These are phyloP conservation scores for Jamesozyma piceae DNA, from an alignment of 805 yeast genomes.

Conservation along the genomic window DNA sequence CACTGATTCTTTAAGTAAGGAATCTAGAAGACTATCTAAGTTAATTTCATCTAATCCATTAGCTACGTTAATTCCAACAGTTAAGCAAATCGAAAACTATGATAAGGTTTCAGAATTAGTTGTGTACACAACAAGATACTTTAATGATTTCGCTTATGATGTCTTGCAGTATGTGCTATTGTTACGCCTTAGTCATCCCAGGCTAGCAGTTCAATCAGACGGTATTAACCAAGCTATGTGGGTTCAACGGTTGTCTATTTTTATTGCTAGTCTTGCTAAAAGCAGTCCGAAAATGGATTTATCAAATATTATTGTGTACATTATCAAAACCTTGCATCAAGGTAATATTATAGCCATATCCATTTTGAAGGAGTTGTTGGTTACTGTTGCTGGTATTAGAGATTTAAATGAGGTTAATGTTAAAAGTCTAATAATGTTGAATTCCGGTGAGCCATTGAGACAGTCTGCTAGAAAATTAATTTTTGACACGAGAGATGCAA, in stretches of 20 bases:
- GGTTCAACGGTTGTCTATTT: conserved; percentile 74
- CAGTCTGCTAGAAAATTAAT: conserved; percentile 48
- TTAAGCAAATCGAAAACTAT: conserved; percentile 83
- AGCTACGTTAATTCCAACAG: conserved; percentile 59
- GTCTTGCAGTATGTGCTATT: conserved; percentile 65
- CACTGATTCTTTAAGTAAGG: conserved; percentile 61
- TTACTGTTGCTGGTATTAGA: conserved; percentile 72
- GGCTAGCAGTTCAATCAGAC: conserved; percentile 60
- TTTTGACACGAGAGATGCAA: conserved; percentile 39
- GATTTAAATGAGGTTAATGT: conserved; percentile 57
- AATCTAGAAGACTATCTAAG: conserved; percentile 66
- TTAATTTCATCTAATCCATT: conserved; percentile 70
- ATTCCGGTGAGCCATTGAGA: conserved; percentile 53
- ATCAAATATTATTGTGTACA: conserved; percentile 48
- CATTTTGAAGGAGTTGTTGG: conserved; percentile 56
- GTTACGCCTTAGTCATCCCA: conserved; percentile 58
- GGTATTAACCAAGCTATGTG: conserved; percentile 77
- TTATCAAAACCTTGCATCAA: conserved; percentile 53
- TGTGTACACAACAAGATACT: conserved; percentile 67
- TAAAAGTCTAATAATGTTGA: conserved; percentile 54
- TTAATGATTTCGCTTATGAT: conserved; percentile 78
- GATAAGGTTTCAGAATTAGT: conserved; percentile 74
- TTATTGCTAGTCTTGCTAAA: conserved; percentile 62
- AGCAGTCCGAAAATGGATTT: conserved; percentile 49
- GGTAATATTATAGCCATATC: conserved; percentile 53